Evolutionary conservation across 1,139 yeast genomes (phyloP).

Genomic region (Saccharomyces hybrid): DNA sequence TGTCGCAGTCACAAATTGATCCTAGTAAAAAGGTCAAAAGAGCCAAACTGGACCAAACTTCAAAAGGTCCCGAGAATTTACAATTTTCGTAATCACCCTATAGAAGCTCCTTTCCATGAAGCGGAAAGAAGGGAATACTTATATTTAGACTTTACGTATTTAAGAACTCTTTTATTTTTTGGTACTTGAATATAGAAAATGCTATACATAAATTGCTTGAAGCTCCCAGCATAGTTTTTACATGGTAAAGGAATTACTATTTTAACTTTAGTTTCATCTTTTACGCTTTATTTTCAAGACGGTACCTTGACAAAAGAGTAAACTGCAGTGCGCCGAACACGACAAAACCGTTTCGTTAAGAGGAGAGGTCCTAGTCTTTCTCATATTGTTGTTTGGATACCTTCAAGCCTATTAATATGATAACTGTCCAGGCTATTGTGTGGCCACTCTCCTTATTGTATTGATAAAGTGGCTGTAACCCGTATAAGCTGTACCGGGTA

Average conservation of each 20-base stretch:
- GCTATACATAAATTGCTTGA: neutral
- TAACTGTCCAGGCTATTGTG: no score
- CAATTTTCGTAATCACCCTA: slow-evolving; percentile 12
- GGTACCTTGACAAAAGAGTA: neutral
- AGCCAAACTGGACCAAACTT: slow-evolving; percentile 28
- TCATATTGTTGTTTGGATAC: no score
- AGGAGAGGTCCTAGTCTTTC: no score
- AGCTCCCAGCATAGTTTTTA: no score
- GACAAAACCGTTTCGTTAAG: no score
- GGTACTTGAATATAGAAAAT: neutral
- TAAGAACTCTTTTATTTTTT: neutral
- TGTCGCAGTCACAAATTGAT: slow-evolving; percentile 23
- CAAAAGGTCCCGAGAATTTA: slow-evolving; percentile 13
- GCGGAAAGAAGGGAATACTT: neutral
- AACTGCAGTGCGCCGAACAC: no score
- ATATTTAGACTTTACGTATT: neutral
- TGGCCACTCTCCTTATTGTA: no score
- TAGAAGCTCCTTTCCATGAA: neutral
- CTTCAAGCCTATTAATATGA: no score
- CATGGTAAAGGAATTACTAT: neutral
- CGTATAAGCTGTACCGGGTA: neutral
- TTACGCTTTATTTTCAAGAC: neutral
- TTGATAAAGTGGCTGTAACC: neutral
- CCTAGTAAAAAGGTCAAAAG: slow-evolving; percentile 27
- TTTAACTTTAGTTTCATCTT: neutral